Evolutionary conservation across 441 rosid species (phyloP), one percentile per base, ranked within the genome.

Genomic region (Erodium texanum): DNA sequence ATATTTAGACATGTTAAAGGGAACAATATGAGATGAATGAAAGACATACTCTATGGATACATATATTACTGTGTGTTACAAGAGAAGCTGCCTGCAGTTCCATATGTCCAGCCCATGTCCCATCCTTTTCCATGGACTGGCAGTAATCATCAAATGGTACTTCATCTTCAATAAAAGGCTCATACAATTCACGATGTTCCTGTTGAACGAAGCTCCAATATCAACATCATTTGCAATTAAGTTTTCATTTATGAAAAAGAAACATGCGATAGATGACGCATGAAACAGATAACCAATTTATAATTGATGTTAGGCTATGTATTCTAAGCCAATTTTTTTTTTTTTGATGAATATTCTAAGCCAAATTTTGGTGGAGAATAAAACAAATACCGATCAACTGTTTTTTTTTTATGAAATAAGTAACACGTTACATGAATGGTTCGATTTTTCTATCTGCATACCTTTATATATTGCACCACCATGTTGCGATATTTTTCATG

Each of bases 31-130:
- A 12, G 65, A 62, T 48, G 11, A 70, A 19, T 45, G 62, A 19
- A 68, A 50, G 10, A 56, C 80, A 68, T 69, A 93, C 96, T 84
- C 86, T 81, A 76, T 93, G 98, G 69, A 93, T 85, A 81, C 98
- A 93, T 65, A 93, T 87, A 73, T 93, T 93, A 79, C 86, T 70
- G 43, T 54, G 82, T 0, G 89, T 87, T 70, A 89, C 94, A 73
- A 90, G 93, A 75, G 98, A 93, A 77, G 94, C 89, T 61, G 98
- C 98, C 64, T 93, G 98, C 73, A 90, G 71, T 73, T 93, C 98
- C 96, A 93, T 89, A 76, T 93, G 89, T 58, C 98, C 98, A 54
- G 98, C 97, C 98, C 98, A 93, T 27, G 97, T 86, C 59, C 96
- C 94, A 80, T 90, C 98, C 29, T 80, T 80, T 61, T 83, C 90